Base-by-base conservation (phyloP, 352 stramenopile species). In the Pythium guiyangense region DNA sequence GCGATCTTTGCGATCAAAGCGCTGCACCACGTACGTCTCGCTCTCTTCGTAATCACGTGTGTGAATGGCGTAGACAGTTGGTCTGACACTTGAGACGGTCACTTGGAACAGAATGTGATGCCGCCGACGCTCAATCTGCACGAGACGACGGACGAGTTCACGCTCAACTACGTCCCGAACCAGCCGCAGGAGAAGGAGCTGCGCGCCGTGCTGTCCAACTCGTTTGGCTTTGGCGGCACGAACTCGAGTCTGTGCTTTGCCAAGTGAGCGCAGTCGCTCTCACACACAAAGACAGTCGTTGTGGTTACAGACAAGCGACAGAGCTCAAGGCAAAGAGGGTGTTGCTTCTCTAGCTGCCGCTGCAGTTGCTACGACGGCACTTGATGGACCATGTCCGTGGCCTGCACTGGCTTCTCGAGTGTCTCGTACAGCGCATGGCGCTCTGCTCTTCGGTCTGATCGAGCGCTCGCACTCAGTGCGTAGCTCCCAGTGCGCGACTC, bases 201-300 rank as follows among this genome's bases (percentile, higher is more conserved):
- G 14, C 63, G 84, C 11, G 74, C 82, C 37, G 91, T 94, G 3
- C 67, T 98, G 37, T 94, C 79, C 17, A 99, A 99, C 71, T 98
- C 93, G 35, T 99, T 99, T 83, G 97, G 97, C 25, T 99, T 99
- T 69, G 96, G 96, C 55, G 97, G 97, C 51, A 98, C 94, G 14
- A 99, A 99, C 80, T 86, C 83, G 14, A 88, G 75, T 49, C 63
- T 94, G 12, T 79, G 81, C 50, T 94, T 94, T 60, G 65, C 77
- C 47, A 92, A 90, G 66, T 92, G 69, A 64, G 17, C 8, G 5
- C 9, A 9, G 9, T 9, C 29, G 9, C 29, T 34, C 29, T 10
- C 29, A 6, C 29, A 34, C 17, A 39, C 22, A 22, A 22, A 22
- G 22, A 22, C 22, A 22, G 22, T 22, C 22, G 22, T 22, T 22